phyloP scores from a whole-genome alignment of 805 yeast species.

The Yamadazyma philogaea region DNA sequence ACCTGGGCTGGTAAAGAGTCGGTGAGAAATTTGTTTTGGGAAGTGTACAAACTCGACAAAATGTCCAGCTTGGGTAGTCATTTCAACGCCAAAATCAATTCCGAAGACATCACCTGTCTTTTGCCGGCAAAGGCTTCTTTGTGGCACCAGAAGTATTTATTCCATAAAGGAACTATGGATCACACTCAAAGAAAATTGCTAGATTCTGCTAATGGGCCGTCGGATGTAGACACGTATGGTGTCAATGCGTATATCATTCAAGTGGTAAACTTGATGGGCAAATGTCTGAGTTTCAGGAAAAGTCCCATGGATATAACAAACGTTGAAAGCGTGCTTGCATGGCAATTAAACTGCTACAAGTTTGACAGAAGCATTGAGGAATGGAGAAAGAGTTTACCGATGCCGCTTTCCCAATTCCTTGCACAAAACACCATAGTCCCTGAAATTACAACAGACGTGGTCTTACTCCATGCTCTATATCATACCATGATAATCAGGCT shows the following conservation, averaged over 20 bases:
- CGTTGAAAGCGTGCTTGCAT: slow-evolving; percentile 14
- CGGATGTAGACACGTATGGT: slow-evolving; percentile 9
- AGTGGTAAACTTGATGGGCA: slow-evolving; percentile 14
- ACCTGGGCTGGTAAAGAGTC: slow-evolving; percentile 15
- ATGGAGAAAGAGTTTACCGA: slow-evolving; percentile 16
- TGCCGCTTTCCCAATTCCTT: slow-evolving; percentile 8
- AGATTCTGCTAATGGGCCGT: neutral
- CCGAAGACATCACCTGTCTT: slow-evolving; percentile 10
- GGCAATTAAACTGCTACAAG: slow-evolving; percentile 18
- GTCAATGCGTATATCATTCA: slow-evolving; percentile 14
- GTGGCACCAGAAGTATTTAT: slow-evolving; percentile 9
- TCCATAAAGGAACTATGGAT: slow-evolving; percentile 7
- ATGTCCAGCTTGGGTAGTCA: slow-evolving; percentile 15
- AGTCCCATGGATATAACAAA: slow-evolving; percentile 17
- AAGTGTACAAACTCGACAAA: slow-evolving; percentile 16
- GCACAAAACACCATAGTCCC: slow-evolving; percentile 4
- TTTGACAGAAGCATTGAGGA: slow-evolving; percentile 15
- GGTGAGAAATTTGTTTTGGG: slow-evolving; percentile 15
- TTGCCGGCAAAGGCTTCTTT: slow-evolving; percentile 13
- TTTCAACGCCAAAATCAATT: slow-evolving; percentile 14
- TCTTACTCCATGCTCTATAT: slow-evolving; percentile 16
- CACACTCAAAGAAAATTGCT: slow-evolving; percentile 9
- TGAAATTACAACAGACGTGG: slow-evolving; percentile 7
- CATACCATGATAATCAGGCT: slow-evolving; percentile 16
- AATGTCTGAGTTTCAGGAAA: slow-evolving; percentile 12